These are phyloP conservation scores for Acacia pycnantha DNA, from an alignment of 331 rosid genomes.

Conservation along the genomic window DNA sequence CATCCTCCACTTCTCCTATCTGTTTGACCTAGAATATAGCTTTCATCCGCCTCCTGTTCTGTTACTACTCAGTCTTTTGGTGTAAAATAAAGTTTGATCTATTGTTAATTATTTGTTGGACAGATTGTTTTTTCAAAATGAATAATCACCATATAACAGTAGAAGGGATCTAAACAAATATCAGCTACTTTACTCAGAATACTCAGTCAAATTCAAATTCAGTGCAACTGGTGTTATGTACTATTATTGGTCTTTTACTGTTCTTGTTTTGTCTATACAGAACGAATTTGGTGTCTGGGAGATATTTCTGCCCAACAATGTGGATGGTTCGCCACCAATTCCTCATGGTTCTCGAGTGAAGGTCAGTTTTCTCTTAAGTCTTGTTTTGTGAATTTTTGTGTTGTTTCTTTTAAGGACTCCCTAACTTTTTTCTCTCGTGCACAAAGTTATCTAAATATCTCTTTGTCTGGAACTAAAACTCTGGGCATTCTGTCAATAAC, in stretches of 20 bases:
- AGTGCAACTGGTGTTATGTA: background rate
- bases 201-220: background rate
- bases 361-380: slow-evolving; percentile 36
- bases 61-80: too few species aligned
- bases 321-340: slow-evolving; percentile 64
- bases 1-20: background rate
- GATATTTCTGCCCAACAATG: slow-evolving; percentile 77
- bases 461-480: background rate
- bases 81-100: too few species aligned
- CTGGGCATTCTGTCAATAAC: background rate
- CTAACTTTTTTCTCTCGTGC: background rate
- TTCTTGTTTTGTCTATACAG: slow-evolving; percentile 40
- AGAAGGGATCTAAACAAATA: background rate
- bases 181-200: background rate
- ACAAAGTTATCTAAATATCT: background rate
- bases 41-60: too few species aligned
- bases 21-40: background rate
- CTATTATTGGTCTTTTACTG: background rate
- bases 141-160: background rate
- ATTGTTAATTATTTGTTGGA: background rate
- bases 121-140: background rate
- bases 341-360: slow-evolving; percentile 86
- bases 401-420: background rate
- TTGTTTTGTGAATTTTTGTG: background rate
- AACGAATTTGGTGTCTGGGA: slow-evolving; percentile 87